Percentiles rank a stretch among this genome's conserved stretches.
These are phyloP conservation scores for Ustilago lituana DNA, from an alignment of 1,284 basidiomycete species.

Conservation along the genomic window DNA sequence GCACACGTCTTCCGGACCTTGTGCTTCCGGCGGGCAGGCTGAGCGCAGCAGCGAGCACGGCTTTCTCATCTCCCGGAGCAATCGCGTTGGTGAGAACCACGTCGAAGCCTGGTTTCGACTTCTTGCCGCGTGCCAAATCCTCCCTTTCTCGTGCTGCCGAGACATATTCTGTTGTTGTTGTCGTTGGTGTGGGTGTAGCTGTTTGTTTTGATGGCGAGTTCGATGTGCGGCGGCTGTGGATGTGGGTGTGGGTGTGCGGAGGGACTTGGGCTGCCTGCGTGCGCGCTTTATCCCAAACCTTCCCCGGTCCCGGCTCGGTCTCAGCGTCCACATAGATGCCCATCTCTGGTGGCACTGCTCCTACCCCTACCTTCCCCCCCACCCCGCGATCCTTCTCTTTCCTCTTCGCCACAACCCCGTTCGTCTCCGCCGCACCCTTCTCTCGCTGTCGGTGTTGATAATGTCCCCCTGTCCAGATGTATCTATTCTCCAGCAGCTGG, in stretches of 20 bases:
- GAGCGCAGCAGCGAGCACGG: constrained; percentile 40
- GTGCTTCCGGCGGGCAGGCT: constrained; percentile 42
- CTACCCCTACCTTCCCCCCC: constrained; percentile 1
- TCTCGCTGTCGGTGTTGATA: constrained; percentile 2
- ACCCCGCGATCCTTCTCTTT: neutral
- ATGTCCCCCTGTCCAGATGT: constrained; percentile 46
- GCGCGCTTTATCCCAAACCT: constrained; percentile 19
- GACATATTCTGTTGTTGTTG: neutral
- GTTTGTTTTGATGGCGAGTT: neutral
- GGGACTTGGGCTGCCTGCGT: too few species aligned
- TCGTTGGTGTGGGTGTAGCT: too few species aligned
- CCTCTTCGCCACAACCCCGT: too few species aligned
- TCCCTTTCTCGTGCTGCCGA: neutral
- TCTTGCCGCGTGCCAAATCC: too few species aligned
- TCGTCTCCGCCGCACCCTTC: too few species aligned
- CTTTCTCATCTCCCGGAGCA: constrained; percentile 53
- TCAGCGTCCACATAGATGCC: constrained; percentile 46
- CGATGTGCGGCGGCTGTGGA: neutral
- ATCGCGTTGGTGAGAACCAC: constrained; percentile 35
- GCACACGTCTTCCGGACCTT: constrained; percentile 35
- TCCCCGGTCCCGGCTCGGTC: constrained; percentile 29
- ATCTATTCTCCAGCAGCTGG: constrained; percentile 72
- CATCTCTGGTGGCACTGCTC: constrained; percentile 31
- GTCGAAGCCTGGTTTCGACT: constrained; percentile 37
- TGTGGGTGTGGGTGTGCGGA: neutral